Percentiles rank a stretch among this genome's conserved stretches.
phyloP scores from a whole-genome alignment of 2,329 filamentous ascomycete species.

The Colletotrichum sp. region DNA sequence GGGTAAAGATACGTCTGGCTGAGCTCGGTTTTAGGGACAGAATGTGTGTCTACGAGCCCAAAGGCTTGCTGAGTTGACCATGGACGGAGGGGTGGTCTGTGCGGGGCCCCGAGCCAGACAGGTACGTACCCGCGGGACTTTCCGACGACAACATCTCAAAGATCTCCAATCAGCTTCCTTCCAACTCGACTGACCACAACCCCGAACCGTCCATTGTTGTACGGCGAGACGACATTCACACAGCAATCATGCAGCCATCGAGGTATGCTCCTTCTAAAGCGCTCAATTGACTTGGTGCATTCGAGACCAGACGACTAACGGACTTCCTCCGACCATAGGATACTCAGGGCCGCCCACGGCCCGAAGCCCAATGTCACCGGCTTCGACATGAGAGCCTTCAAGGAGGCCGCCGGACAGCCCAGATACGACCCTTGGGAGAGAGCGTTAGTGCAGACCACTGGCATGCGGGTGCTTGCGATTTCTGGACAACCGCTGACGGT shows the following conservation, averaged over 20 bases:
- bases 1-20: conserved; percentile 5
- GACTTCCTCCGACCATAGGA: conserved; percentile 32
- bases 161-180: conserved; percentile 21
- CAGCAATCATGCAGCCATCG: conserved; percentile 32
- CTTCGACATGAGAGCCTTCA: conserved; percentile 86
- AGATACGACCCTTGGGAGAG: conserved; percentile 72
- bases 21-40: conserved; percentile 18
- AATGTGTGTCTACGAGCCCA: conserved; percentile 18
- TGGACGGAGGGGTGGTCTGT: conserved; percentile 14
- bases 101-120: neutral
- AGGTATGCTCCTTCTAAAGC: conserved; percentile 22
- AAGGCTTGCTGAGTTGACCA: conserved; percentile 16
- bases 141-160: conserved; percentile 20
- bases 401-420: conserved; percentile 68
- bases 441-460: conserved; percentile 53
- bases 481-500: conserved; percentile 9
- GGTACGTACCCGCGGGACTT: conserved; percentile 19
- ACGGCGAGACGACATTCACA: conserved; percentile 20
- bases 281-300: neutral
- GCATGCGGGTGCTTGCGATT: neutral
- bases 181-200: conserved; percentile 17
- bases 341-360: conserved; percentile 52
- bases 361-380: conserved; percentile 82
- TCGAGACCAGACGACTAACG: neutral
- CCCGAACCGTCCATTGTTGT: conserved; percentile 4